phyloP scores from a whole-genome alignment of 352 stramenopile genomes.

The Globisporangium spinosum region DNA sequence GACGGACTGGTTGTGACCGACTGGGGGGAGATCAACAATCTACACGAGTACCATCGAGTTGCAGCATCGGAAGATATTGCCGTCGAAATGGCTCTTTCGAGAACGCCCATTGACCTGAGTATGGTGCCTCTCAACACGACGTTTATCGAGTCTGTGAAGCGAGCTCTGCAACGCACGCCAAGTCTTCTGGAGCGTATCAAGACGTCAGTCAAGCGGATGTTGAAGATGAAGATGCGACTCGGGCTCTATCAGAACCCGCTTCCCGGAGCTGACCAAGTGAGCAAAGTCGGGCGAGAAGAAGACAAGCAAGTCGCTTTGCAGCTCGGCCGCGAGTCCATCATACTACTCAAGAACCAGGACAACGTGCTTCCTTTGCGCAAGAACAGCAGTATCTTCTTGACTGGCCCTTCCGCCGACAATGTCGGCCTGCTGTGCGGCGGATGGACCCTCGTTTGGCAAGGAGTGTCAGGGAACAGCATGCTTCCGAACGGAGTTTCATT shows the following conservation, averaged over 20 bases:
- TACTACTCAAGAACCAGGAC: conserved; percentile 84
- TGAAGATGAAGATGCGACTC: conserved; percentile 71
- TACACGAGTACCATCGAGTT: conserved; percentile 60
- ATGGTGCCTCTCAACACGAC: conserved; percentile 72
- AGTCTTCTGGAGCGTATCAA: conserved; percentile 43
- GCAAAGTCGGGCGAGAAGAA: conserved; percentile 42
- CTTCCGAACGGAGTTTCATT: conserved; percentile 66
- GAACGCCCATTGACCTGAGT: conserved; percentile 89
- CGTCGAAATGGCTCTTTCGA: conserved; percentile 57
- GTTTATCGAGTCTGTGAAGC: conserved; percentile 52
- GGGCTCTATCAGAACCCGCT: conserved; percentile 68
- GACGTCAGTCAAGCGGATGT: conserved; percentile 52
- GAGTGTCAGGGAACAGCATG: conserved; percentile 55
- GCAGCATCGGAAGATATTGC: conserved; percentile 51
- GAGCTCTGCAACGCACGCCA: conserved; percentile 33
- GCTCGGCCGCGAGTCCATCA: conserved; percentile 74
- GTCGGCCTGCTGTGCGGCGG: conserved; percentile 72
- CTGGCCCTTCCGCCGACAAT: conserved; percentile 59
- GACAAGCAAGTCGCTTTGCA: conserved; percentile 58
- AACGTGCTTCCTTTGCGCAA: conserved; percentile 42
- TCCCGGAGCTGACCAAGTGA: conserved; percentile 38
- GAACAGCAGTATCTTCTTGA: conserved; percentile 53
- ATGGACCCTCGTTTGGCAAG: conserved; percentile 89
- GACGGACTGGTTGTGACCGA: conserved; percentile 90
- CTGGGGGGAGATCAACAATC: conserved; percentile 91